These are phyloP conservation scores for Penicillium verhagenii DNA, from an alignment of 495 filamentous ascomycete species.

Conservation along the genomic window DNA sequence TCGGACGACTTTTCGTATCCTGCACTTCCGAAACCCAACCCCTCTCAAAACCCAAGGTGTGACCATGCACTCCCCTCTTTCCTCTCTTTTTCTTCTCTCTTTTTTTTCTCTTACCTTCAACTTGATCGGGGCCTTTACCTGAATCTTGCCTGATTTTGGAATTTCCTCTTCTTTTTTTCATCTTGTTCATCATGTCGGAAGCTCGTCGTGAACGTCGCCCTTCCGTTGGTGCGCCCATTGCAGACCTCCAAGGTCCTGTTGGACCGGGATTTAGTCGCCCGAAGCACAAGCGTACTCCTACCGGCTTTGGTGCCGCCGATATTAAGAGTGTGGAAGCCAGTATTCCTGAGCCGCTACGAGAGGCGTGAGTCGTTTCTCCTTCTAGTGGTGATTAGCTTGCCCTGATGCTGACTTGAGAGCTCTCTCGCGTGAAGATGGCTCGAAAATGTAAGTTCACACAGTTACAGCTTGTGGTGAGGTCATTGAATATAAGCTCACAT, in stretches of 20 bases:
- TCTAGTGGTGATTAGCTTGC: not conserved
- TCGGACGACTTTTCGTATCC: conserved; percentile 6
- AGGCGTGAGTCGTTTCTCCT: conserved; percentile 54
- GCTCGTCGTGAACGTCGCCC: conserved; percentile 63
- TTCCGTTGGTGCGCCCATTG: conserved; percentile 76
- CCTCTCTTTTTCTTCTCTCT: conserved; percentile 12
- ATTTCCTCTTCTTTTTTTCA: no score
- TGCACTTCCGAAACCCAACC: conserved; percentile 8
- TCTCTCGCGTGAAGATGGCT: conserved; percentile 65
- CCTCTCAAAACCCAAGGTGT: conserved; percentile 8
- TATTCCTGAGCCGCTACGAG: conserved; percentile 86
- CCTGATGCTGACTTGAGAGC: conserved; percentile 15
- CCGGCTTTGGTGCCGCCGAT: conserved; percentile 83
- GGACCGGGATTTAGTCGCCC: conserved; percentile 72
- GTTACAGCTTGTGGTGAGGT: not conserved
- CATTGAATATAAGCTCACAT: not conserved
- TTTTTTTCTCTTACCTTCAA: not conserved
- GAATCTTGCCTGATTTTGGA: not conserved
- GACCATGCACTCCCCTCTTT: conserved; percentile 17
- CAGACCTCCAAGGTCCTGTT: conserved; percentile 77
- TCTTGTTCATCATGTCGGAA: conserved; percentile 20
- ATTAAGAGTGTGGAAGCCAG: conserved; percentile 90
- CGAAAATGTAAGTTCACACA: conserved; percentile 59
- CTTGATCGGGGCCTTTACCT: not conserved
- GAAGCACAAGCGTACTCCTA: conserved; percentile 93